Conservation (phyloP, 1,284 basidiomycete genomes). For the Mycena sp. region DNA sequence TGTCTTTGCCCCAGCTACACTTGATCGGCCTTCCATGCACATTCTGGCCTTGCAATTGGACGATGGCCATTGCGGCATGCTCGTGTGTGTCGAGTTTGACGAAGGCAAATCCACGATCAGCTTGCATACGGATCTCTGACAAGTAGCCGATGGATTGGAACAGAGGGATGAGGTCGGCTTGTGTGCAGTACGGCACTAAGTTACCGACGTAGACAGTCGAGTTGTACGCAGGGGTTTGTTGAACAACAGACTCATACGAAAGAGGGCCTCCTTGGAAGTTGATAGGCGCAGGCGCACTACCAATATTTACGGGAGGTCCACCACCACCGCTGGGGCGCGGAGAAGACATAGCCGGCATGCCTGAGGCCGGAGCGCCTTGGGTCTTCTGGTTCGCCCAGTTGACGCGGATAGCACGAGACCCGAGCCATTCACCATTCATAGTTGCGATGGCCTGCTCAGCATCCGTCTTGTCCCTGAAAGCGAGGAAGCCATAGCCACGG, state of each 20-base stretch:
- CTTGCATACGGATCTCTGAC: slow-evolving; percentile 98
- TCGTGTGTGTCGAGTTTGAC: slow-evolving; percentile 98
- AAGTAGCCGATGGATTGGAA: slow-evolving; percentile 98
- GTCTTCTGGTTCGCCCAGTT: slow-evolving; percentile 99
- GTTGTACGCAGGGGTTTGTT: slow-evolving; percentile 92
- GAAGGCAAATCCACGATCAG: slow-evolving; percentile 97
- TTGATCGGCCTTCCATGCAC: slow-evolving; percentile 97
- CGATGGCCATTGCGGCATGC: slow-evolving; percentile 97
- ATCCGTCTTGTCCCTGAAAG: slow-evolving; percentile 95
- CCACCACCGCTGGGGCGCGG: slow-evolving; percentile 61
- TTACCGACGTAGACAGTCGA: slow-evolving; percentile 99
- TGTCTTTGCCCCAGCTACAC: slow-evolving; percentile 98
- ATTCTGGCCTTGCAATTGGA: slow-evolving; percentile 93
- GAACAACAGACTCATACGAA: slow-evolving; percentile 88
- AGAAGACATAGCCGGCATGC: slow-evolving; percentile 41
- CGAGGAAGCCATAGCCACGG: slow-evolving; percentile 93
- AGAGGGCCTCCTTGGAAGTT: slow-evolving; percentile 88
- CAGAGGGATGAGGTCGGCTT: slow-evolving; percentile 94
- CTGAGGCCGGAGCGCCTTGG: slow-evolving; percentile 57
- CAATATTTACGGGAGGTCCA: slow-evolving; percentile 39
- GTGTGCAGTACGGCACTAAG: slow-evolving; percentile 94
- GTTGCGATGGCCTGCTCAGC: slow-evolving; percentile 98
- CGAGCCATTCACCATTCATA: slow-evolving; percentile 99
- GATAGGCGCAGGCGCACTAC: slow-evolving; percentile 77
- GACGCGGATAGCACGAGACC: slow-evolving; percentile 96